Evolutionary conservation across 805 yeast genomes (phyloP).

Genomic region (Ogataea minuta): DNA sequence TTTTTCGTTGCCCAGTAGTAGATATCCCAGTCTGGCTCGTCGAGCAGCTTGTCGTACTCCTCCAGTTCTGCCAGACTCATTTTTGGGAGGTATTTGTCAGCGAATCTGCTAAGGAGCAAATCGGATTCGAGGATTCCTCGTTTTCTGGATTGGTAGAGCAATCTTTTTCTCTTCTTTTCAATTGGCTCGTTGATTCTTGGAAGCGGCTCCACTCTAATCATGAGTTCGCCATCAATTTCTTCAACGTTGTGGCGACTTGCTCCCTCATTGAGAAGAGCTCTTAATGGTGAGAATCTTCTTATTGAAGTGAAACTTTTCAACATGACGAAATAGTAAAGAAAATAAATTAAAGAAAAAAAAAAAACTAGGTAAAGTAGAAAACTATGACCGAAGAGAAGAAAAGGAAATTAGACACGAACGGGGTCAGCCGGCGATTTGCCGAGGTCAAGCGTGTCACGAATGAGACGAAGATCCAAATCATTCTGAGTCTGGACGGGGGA

Average conservation of each 20-base stretch:
- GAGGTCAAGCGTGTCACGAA: conserved; percentile 72
- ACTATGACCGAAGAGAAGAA: conserved; percentile 19
- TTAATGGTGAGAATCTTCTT: conserved; percentile 10
- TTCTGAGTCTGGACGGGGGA: conserved; percentile 85
- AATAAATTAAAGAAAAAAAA: background rate
- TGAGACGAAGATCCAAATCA: conserved; percentile 90
- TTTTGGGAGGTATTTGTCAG: conserved; percentile 62
- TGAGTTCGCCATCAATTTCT: conserved; percentile 42
- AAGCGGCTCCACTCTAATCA: conserved; percentile 74
- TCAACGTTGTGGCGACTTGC: conserved; percentile 20
- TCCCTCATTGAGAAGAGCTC: conserved; percentile 17
- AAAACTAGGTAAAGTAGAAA: background rate
- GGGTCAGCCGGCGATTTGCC: conserved; percentile 36
- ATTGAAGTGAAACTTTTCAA: conserved; percentile 8
- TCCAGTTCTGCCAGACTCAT: conserved; percentile 66
- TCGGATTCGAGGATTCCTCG: conserved; percentile 96
- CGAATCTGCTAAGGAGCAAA: conserved; percentile 78
- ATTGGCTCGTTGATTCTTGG: conserved; percentile 70
- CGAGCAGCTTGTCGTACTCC: conserved; percentile 82
- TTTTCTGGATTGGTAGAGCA: conserved; percentile 88
- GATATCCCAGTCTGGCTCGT: conserved; percentile 98
- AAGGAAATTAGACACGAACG: conserved; percentile 18
- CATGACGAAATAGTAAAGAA: conserved; percentile 1
- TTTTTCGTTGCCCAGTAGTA: conserved; percentile 96
- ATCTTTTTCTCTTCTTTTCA: conserved; percentile 78